Evolutionary conservation across 169 alveolate genomes (phyloP).

Genomic region (Toxoplasma gondii): DNA sequence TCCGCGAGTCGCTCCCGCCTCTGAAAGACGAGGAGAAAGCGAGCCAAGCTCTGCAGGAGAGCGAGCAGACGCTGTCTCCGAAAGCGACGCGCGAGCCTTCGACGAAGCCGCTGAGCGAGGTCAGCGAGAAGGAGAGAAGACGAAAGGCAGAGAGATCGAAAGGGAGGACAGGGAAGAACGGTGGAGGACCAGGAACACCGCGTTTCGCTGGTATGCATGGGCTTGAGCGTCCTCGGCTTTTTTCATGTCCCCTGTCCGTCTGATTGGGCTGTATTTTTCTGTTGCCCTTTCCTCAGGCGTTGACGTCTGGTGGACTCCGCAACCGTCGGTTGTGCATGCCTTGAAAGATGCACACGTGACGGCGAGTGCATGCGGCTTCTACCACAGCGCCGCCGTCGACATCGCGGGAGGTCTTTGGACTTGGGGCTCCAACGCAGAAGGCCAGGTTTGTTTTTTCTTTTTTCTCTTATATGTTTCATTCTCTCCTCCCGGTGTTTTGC

Average conservation of each 20-base stretch:
- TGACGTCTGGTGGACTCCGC: constrained; percentile 30
- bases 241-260: background rate
- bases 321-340: constrained; percentile 13
- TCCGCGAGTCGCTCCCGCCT: background rate
- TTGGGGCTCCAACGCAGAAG: constrained; percentile 26
- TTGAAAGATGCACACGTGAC: background rate
- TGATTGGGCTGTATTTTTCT: background rate
- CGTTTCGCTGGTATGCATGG: background rate
- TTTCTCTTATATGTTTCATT: no score
- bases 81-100: no score
- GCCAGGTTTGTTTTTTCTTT: background rate
- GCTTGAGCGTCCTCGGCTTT: background rate
- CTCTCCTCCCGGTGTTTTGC: background rate
- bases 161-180: background rate
- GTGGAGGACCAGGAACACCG: no score
- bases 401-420: constrained; percentile 23
- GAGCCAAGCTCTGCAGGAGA: background rate
- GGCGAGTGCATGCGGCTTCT: background rate
- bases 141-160: background rate
- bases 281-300: background rate
- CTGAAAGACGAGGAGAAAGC: background rate
- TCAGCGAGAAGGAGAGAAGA: no score
- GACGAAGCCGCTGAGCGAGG: no score
- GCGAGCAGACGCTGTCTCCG: background rate
- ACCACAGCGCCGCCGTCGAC: constrained; percentile 22